Evolutionary conservation across 345 rosid genomes (phyloP), one percentile per base, ranked within the genome.

Genomic region (Aquilaria malaccensis): DNA sequence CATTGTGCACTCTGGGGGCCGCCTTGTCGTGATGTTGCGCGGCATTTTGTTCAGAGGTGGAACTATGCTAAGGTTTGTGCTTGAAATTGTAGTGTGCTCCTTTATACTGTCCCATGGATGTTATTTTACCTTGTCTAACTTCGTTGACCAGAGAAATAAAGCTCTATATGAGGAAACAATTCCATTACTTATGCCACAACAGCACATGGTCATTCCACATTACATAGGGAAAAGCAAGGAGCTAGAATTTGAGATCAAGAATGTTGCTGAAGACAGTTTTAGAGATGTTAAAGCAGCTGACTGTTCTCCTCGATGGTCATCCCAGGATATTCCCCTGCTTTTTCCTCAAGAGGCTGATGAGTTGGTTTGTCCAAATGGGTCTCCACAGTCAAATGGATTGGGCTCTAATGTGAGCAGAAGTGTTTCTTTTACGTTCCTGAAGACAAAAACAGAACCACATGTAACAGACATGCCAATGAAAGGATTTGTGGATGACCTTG

Each of bases 1-100:
- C 99, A 95, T 62, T 95, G 98, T 86, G 98, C 99, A 52, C 84
- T 95, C 9, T 86, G 93, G 99, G 99, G 99, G 32, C 96, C 99
- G 32, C 91, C 99, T 68, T 95, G 99, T 70, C 93, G 86, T 22
- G 99, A 95, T 67, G 79, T 81, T 41, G 99, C 99, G 32, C 81
- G 99, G 69, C 99, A 95, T 76, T 95, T 95, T 66, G 97, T 95
- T 67, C 99, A 95, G 72, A 95, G 99, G 14, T 95, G 99, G 99
- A 95, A 95, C 84, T 84, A 83, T 79, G 99, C 99, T 56, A 95
- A 95, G 99, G 99, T 95, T 51, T 63, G 29, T 71, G 55, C 14
- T 62, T 64, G 45, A 31, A 37, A 9, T 37, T 9, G 7, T 37
- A 37, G 7, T 37, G 7, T 37, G 4, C 43, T 37, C 43, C 43